Evolutionary conservation across 257 asterid species (phyloP), one percentile per base, ranked within the genome.

Genomic region (Penstemon barbatus): DNA sequence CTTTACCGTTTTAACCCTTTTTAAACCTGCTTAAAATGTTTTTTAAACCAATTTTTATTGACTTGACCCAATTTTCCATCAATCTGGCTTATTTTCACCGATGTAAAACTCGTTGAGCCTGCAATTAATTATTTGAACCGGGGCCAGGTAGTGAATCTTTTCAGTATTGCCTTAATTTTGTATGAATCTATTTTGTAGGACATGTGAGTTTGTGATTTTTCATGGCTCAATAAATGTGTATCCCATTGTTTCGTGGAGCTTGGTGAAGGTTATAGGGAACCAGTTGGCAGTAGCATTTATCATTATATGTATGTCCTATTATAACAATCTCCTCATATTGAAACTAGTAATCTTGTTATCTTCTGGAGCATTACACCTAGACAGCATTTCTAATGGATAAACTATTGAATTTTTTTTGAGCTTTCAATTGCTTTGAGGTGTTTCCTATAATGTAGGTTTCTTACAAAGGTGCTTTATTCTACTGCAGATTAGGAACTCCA

Each of bases 71-170:
- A 15, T 15, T 15, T 15, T 15, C 0, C 18, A 15, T 15, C 18
- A 15, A 15, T 15, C 18, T 15, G 0, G 18, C 18, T 15, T 15
- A 15, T 90, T 66, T 93, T 97, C 54, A 90, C 97, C 3, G 99
- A 96, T 6, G 96, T 90, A 78, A 97, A 93, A 81, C 96, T 93
- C 65, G 99, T 82, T 66, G 99, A 93, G 74, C 96, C 96, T 58
- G 65, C 78, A 36, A 66, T 45, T 49, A 80, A 65, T 75, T 68
- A 78, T 71, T 79, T 93, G 76, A 77, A 70, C 63, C 91, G 85
- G 75, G 99, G 99, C 46, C 96, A 93, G 97, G 99, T 93, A 82
- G 61, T 63, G 33, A 25, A 74, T 43, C 61, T 41, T 66, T 63
- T 49, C 10, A 39, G 5, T 81, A 18, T 44, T 43, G 6, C 15